A percentile compares a stretch with the other conserved stretches of the same genome.
Conservation (phyloP, 2,329 filamentous ascomycete genomes). For the Diaporthe sp. region DNA sequence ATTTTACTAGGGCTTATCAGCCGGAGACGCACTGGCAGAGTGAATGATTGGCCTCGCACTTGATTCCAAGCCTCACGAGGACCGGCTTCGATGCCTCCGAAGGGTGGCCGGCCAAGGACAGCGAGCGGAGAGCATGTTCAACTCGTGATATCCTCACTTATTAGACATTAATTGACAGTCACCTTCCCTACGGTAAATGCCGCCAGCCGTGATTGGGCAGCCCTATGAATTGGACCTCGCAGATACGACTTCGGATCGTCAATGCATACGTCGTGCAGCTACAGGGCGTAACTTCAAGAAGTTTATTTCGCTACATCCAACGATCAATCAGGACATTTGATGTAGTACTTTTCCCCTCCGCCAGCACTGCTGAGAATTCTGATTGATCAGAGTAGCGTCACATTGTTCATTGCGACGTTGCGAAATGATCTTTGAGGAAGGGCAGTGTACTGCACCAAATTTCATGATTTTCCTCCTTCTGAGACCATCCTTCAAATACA, state of each 20-base stretch:
- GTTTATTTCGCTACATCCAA: not conserved
- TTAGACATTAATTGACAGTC: not conserved
- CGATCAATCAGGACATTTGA: too few relatives aligned
- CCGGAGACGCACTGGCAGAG: not conserved
- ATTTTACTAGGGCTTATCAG: conserved; percentile 25
- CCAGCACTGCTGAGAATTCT: not conserved
- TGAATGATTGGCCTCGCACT: not conserved
- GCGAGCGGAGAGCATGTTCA: not conserved
- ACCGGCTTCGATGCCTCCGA: not conserved
- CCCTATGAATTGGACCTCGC: not conserved
- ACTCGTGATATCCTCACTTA: not conserved
- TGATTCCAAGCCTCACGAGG: not conserved
- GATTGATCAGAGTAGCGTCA: not conserved
- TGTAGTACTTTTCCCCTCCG: too few relatives aligned
- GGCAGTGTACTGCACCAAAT: not conserved
- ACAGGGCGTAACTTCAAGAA: not conserved
- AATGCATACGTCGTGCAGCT: not conserved
- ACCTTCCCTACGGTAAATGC: not conserved
- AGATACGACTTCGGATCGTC: not conserved
- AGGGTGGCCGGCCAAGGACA: not conserved
- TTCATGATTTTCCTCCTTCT: not conserved
- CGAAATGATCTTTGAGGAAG: not conserved
- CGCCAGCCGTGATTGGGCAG: not conserved
- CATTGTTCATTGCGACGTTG: not conserved
- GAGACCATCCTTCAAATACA: not conserved